Percentiles rank a stretch among this genome's conserved stretches.
Evolutionary conservation across 2,329 filamentous ascomycete species (phyloP).

Genomic region (Pleomassaria siparia): DNA sequence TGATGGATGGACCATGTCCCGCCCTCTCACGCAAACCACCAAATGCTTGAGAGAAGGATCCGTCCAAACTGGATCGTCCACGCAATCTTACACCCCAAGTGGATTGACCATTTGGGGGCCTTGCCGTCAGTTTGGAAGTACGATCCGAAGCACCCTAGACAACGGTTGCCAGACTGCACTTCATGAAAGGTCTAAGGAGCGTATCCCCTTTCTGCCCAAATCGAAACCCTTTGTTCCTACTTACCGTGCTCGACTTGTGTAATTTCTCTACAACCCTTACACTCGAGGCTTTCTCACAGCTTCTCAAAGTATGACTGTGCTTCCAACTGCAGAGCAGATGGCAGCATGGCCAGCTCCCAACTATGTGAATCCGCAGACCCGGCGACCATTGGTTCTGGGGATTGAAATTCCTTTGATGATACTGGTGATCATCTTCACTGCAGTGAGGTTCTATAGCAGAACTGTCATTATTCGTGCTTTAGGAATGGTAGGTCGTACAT

Average conservation of each 20-base stretch:
- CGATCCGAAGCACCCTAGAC: not conserved
- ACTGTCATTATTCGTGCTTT: not conserved
- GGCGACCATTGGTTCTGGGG: slow-evolving; percentile 23
- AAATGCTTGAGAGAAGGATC: not conserved
- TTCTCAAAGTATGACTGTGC: slow-evolving; percentile 9
- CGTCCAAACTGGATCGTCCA: not conserved
- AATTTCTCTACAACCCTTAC: too few relatives aligned
- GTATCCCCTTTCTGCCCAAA: not conserved
- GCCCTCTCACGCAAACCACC: not conserved
- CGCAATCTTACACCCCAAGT: not conserved
- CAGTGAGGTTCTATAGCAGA: slow-evolving; percentile 5
- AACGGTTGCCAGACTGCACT: not conserved
- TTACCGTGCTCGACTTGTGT: not conserved
- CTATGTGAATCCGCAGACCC: slow-evolving; percentile 29
- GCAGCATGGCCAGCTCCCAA: slow-evolving; percentile 31
- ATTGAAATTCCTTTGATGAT: not conserved
- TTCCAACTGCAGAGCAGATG: slow-evolving; percentile 27
- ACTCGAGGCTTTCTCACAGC: not conserved
- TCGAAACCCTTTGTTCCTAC: not conserved
- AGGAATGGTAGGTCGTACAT: slow-evolving; percentile 3
- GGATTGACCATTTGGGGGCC: not conserved
- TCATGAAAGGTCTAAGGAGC: not conserved
- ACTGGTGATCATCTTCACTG: not conserved
- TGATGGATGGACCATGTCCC: not conserved
- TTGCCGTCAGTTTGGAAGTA: not conserved